These are phyloP conservation scores for Irpex rosettiformis DNA, from an alignment of 1,284 basidiomycete species.

Conservation along the genomic window DNA sequence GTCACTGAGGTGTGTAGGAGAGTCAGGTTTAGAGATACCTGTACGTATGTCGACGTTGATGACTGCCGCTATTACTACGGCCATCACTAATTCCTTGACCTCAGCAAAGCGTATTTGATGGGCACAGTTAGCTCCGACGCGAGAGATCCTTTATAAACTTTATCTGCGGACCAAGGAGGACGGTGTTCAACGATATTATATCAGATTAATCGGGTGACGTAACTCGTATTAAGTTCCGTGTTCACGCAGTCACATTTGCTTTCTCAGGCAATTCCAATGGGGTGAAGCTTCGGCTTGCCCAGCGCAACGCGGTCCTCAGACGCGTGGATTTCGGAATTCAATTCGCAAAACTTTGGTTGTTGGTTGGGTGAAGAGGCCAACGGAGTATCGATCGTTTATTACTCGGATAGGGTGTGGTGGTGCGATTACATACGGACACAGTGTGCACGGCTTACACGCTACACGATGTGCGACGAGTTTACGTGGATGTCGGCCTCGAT, in stretches of 20 bases:
- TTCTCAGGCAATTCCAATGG: neutral
- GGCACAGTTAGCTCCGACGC: neutral
- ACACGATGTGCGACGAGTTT: neutral
- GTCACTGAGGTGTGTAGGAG: neutral
- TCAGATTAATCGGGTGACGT: neutral
- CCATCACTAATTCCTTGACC: neutral
- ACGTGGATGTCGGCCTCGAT: neutral
- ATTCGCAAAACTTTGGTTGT: neutral
- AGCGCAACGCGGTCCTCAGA: neutral
- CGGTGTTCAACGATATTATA: neutral
- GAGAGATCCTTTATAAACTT: neutral
- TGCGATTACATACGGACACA: slow-evolving; percentile 1
- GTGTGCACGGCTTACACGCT: neutral
- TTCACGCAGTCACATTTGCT: neutral
- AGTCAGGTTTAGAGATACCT: neutral
- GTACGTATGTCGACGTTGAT: neutral
- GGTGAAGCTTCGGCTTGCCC: neutral
- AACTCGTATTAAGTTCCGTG: neutral
- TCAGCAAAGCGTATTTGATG: neutral
- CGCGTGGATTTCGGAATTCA: neutral
- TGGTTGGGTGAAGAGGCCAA: neutral
- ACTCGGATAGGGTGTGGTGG: neutral
- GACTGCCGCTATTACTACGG: too few species aligned
- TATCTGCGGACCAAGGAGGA: neutral
- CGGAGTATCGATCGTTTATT: neutral